Percentiles rank a stretch among this genome's conserved stretches.
phyloP scores from a whole-genome alignment of 345 rosid genomes.

The Aurinia saxatilis region DNA sequence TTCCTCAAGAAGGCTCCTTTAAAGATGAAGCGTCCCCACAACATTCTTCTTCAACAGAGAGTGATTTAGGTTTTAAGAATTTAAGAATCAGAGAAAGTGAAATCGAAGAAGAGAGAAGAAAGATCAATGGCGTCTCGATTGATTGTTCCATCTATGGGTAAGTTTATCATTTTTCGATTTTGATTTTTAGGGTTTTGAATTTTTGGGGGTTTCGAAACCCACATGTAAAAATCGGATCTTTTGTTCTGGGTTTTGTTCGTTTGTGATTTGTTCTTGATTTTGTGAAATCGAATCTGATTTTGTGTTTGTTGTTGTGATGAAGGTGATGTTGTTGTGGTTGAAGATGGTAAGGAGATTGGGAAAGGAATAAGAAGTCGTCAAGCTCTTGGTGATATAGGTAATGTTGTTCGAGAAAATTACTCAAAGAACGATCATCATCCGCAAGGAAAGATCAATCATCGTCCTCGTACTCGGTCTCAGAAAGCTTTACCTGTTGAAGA shows the following conservation, averaged over 20 bases:
- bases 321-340: slow-evolving; percentile 9
- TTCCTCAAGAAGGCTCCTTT: slow-evolving; percentile 23
- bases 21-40: not conserved
- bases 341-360: slow-evolving; percentile 33
- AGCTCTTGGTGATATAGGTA: slow-evolving; percentile 85
- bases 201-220: not conserved
- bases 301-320: not conserved
- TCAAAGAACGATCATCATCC: slow-evolving; percentile 32
- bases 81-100: not conserved
- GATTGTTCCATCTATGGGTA: slow-evolving; percentile 12
- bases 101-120: not conserved
- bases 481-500: not conserved
- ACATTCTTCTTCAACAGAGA: not conserved
- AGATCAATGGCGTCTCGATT: slow-evolving; percentile 12
- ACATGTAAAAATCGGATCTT: not conserved
- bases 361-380: slow-evolving; percentile 62
- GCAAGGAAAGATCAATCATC: slow-evolving; percentile 15
- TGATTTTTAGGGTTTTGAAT: not conserved
- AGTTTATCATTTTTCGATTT: not conserved
- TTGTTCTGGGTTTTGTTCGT: not conserved
- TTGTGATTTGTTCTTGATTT: not conserved
- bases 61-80: too few species aligned
- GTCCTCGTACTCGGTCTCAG: slow-evolving; percentile 25
- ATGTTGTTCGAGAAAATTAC: slow-evolving; percentile 48
- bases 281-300: not conserved